These are phyloP conservation scores for Aspergillus piperis DNA, from an alignment of 2,329 filamentous ascomycete species.

Conservation along the genomic window DNA sequence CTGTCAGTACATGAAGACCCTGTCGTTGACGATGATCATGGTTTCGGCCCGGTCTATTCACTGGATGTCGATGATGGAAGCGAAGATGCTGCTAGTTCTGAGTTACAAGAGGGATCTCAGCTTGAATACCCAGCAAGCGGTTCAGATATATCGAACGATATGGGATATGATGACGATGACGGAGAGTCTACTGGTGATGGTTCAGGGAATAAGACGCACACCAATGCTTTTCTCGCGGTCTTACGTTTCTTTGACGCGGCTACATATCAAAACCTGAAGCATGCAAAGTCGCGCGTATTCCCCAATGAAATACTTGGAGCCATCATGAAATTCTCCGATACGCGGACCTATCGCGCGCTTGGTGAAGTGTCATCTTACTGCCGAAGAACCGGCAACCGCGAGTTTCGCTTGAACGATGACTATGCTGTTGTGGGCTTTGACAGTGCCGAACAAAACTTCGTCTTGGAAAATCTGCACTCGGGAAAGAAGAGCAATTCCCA, in stretches of 20 bases:
- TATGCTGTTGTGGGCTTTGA: conserved; percentile 14
- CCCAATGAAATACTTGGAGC: conserved; percentile 20
- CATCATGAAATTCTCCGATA: conserved; percentile 21
- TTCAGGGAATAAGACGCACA: not conserved
- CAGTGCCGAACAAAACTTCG: not conserved
- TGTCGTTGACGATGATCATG: not conserved
- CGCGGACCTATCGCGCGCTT: conserved; percentile 16
- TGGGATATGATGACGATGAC: not conserved
- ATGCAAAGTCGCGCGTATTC: conserved; percentile 10
- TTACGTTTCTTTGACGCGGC: conserved; percentile 18
- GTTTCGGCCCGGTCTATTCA: not conserved
- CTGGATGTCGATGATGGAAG: not conserved
- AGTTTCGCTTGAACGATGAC: conserved; percentile 19
- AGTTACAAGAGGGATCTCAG: not conserved
- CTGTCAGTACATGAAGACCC: not conserved
- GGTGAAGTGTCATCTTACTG: conserved; percentile 16
- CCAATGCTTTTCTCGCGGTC: conserved; percentile 4
- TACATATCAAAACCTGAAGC: conserved; percentile 2
- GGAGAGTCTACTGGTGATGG: not conserved
- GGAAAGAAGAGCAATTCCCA: conserved; percentile 6
- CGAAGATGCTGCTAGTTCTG: not conserved
- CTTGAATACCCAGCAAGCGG: not conserved
- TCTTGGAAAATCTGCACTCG: conserved; percentile 16
- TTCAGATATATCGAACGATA: not conserved
- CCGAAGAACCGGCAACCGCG: conserved; percentile 8